These are phyloP conservation scores for Larix sibirica DNA, from an alignment of 83 land plant species.

Conservation along the genomic window DNA sequence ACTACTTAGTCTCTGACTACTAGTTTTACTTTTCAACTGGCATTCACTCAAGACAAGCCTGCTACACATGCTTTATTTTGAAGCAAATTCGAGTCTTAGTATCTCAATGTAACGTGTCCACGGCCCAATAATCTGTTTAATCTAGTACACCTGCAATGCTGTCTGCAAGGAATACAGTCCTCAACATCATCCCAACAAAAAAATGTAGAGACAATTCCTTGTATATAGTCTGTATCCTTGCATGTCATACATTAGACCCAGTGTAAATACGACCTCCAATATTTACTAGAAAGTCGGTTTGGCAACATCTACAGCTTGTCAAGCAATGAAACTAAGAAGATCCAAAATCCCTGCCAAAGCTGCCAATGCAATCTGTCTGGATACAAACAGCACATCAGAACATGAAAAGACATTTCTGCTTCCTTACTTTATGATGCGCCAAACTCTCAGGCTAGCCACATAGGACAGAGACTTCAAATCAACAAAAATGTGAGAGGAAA, in stretches of 20 bases:
- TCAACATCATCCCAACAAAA: background rate
- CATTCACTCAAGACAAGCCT: background rate
- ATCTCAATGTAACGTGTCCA: background rate
- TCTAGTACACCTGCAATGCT: background rate
- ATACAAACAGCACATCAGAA: conserved; percentile 7
- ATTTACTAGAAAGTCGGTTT: background rate
- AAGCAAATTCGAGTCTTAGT: background rate
- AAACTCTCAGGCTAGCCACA: background rate
- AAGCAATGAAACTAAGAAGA: conserved; percentile 1
- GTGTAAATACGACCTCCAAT: background rate
- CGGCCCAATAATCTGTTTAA: background rate
- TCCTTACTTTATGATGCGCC: background rate
- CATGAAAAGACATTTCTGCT: background rate
- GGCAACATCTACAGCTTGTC: conserved; percentile 3
- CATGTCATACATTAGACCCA: background rate
- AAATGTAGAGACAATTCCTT: background rate
- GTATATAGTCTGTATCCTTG: background rate
- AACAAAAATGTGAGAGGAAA: conserved; percentile 10
- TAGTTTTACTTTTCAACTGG: background rate
- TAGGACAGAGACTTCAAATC: background rate
- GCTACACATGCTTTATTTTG: background rate
- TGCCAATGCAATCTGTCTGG: background rate
- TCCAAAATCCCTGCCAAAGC: background rate
- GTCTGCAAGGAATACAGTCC: background rate
- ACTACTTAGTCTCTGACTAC: background rate